These are phyloP conservation scores for Tetracladium setigerum DNA, from an alignment of 495 filamentous ascomycete species.

Conservation along the genomic window DNA sequence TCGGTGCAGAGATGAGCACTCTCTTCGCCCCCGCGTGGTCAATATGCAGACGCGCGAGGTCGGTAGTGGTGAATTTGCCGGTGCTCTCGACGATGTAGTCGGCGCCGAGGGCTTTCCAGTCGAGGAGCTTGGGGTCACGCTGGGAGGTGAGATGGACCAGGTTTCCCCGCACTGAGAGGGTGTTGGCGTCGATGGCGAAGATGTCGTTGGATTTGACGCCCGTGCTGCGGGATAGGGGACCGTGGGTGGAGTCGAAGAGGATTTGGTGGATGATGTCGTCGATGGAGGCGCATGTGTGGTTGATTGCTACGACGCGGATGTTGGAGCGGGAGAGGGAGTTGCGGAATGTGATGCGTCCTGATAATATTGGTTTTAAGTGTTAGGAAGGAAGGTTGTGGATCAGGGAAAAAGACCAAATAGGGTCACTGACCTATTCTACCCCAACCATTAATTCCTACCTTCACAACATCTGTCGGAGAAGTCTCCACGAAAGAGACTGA, in stretches of 20 bases:
- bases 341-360: constrained; percentile 66
- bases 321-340: constrained; percentile 70
- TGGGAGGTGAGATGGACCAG: constrained; percentile 88
- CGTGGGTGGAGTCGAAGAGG: constrained; percentile 72
- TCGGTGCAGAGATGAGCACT: constrained; percentile 11
- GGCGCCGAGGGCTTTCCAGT: constrained; percentile 79
- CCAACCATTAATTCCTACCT: constrained; percentile 97
- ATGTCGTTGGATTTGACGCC: constrained; percentile 52
- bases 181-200: constrained; percentile 60
- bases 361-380: background rate
- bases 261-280: constrained; percentile 6
- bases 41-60: constrained; percentile 12
- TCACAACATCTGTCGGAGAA: constrained; percentile 3
- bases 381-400: background rate
- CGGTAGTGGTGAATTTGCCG: constrained; percentile 93
- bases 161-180: constrained; percentile 87
- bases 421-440: constrained; percentile 65
- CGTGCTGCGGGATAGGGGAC: constrained; percentile 50
- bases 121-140: constrained; percentile 82
- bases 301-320: constrained; percentile 85
- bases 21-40: constrained; percentile 1
- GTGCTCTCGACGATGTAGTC: constrained; percentile 96
- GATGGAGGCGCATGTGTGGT: constrained; percentile 70
- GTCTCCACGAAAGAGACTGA: too few species aligned
- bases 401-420: too few species aligned